Conservation (phyloP, 257 asterid species). For the Striga asiatica region DNA sequence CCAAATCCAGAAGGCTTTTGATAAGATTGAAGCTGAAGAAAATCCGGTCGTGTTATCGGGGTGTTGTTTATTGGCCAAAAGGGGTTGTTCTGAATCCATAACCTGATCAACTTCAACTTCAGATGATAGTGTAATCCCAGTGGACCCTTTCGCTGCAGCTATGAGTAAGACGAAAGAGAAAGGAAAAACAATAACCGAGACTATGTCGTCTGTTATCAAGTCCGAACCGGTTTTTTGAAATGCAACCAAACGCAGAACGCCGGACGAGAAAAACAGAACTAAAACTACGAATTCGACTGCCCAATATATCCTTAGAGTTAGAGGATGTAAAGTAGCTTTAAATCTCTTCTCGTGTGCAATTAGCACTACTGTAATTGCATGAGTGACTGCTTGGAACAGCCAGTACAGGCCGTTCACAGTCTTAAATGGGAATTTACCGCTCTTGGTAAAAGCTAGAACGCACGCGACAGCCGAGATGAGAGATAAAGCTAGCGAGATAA, state of each 20-base stretch:
- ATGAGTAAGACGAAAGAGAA: slow-evolving; percentile 34
- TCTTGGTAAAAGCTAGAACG: slow-evolving; percentile 25
- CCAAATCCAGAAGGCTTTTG: slow-evolving; percentile 82
- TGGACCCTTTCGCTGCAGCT: slow-evolving; percentile 50
- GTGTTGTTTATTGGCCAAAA: slow-evolving; percentile 25
- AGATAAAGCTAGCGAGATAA: slow-evolving; percentile 26
- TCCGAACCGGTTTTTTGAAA: slow-evolving; percentile 25
- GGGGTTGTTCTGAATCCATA: slow-evolving; percentile 32
- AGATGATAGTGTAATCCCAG: slow-evolving; percentile 23
- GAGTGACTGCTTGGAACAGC: slow-evolving; percentile 50
- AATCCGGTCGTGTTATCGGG: slow-evolving; percentile 39
- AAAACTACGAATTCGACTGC: slow-evolving; percentile 29
- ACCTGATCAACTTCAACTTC: neutral
- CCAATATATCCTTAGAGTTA: slow-evolving; percentile 61
- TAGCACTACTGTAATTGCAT: slow-evolving; percentile 30
- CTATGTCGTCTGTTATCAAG: slow-evolving; percentile 47
- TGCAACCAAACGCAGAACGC: slow-evolving; percentile 32
- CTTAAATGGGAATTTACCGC: slow-evolving; percentile 29
- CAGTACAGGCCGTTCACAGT: slow-evolving; percentile 46
- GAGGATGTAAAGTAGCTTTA: slow-evolving; percentile 43
- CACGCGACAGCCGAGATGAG: slow-evolving; percentile 29
- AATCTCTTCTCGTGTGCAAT: slow-evolving; percentile 62
- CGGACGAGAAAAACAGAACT: slow-evolving; percentile 41
- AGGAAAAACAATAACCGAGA: slow-evolving; percentile 29
- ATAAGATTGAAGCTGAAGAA: slow-evolving; percentile 66